phyloP scores from a whole-genome alignment of 441 rosid genomes.

The Aquilaria agallochum region DNA sequence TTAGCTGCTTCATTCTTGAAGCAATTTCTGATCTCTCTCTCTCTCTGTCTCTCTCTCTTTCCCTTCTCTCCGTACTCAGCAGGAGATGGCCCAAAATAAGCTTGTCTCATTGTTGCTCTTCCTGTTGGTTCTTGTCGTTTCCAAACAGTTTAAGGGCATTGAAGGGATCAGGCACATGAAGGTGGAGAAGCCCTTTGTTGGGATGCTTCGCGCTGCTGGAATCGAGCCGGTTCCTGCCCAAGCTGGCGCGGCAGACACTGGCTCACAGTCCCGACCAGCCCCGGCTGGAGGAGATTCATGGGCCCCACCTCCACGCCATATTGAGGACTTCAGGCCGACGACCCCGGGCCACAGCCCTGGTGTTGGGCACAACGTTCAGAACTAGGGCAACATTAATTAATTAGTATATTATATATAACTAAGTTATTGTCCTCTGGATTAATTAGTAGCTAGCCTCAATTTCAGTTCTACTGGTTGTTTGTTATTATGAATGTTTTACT shows the following conservation, averaged over 20 bases:
- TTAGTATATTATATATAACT: neutral
- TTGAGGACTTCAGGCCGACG: conserved; percentile 22
- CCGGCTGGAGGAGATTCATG: conserved; percentile 3
- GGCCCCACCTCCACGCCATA: conserved; percentile 7
- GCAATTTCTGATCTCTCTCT: neutral
- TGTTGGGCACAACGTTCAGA: conserved; percentile 21
- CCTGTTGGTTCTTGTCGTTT: conserved; percentile 10
- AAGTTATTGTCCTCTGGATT: neutral
- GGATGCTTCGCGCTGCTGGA: neutral
- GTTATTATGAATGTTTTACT: no score
- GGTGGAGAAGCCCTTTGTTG: neutral
- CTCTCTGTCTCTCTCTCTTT: neutral
- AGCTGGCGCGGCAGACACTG: neutral
- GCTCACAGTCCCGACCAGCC: conserved; percentile 1
- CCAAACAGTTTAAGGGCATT: conserved; percentile 2
- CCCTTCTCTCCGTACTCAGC: neutral
- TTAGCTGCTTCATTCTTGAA: neutral
- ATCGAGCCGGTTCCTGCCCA: neutral
- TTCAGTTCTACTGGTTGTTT: no score
- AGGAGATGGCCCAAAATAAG: conserved; percentile 15
- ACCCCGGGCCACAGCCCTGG: conserved; percentile 25
- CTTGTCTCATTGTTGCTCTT: neutral
- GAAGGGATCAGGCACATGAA: conserved; percentile 12
- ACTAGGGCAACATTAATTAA: conserved; percentile 5
- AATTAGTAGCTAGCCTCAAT: neutral